Base-by-base conservation (phyloP, 73 alveolate genomes). In the Symbiodinium pilosum region DNA sequence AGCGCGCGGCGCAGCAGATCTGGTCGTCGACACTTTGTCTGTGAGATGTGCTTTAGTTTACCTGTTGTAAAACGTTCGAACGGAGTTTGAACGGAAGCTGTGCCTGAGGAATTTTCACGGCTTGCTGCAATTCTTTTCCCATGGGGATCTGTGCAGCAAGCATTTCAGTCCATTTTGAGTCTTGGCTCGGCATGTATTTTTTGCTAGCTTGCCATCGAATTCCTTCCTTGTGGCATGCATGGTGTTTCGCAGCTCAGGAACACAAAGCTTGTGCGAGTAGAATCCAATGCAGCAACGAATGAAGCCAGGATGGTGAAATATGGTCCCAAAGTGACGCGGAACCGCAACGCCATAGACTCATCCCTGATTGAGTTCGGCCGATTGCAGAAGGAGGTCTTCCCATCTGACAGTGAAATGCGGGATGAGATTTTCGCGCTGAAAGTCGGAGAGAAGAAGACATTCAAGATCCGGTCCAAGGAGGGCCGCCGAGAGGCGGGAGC, bases 321-420 rank as follows among this genome's bases (percentile, higher is more conserved):
- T 21, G 88, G 88, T 7, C 88, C 88, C 40, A 81, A 81, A 39
- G 38, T 40, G 39, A 81, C 88, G 88, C 64, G 88, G 88, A 81
- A 81, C 56, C 88, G 88, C 51, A 39, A 39, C 11, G 88, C 88
- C 39, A 81, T 81, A 24, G 88, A 81, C 30, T 36, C 88, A 16
- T 81, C 88, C 42, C 88, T 81, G 88, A 30, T 81, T 39, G 88
- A 81, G 88, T 18, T 81, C 24, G 88, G 88, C 56, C 88, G 88
- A 26, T 42, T 81, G 88, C 88, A 81, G 88, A 81, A 81, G 56
- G 88, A 81, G 34, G 88, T 41, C 26, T 81, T 81, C 56, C 56
- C 88, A 20, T 21, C 88, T 39, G 88, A 81, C 88, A 81, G 56
- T 30, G 88, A 81, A 24, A 81, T 81, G 54, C 51, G 56, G 34